Evolutionary conservation across 2,329 filamentous ascomycete species (phyloP), one percentile per base, ranked within the genome.

Genomic region (Scedosporium apiospermum): DNA sequence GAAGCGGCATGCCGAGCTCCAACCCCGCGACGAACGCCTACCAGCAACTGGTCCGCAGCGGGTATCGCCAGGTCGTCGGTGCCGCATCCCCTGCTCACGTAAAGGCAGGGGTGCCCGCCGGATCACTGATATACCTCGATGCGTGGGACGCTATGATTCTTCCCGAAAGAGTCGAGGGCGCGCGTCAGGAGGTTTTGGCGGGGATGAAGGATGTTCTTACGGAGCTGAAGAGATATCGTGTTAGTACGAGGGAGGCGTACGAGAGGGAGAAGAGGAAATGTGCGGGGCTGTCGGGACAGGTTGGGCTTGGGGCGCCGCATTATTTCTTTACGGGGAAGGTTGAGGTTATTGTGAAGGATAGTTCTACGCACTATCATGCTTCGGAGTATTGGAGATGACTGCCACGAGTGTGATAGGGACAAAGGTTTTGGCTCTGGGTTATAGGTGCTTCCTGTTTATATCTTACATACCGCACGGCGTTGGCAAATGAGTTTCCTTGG

Each of bases 61-160:
- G 67, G 1, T 65, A 68, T 3, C 65, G 68, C 3, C 71, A 75
- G 57, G 67, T 71, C 4, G 76, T 81, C 16, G 78, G 76, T 1
- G 80, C 81, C 3, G 79, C 74, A 4, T 78, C 77, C 6, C 80
- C 82, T 12, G 71, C 73, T 21, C 83, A 86, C 62, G 71, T 81
- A 16, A 71, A 68, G 2, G 80, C 80, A 0, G 83, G 83, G 1
- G 80, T 78, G 4, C 82, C 82, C 4, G 58, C 69, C 0, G 71
- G 74, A 0, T 71, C 74, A 0, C 77, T 76, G 62, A 69, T 86
- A 46, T 85, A 80, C 66, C 73, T 78, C 30, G 76, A 74, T 1
- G 82, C 82, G 0, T 86, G 83, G 83, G 76, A 78, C 63, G 75
- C 74, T 4, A 78, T 82, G 61, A 66, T 83, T 14, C 64, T 82